Conservation (phyloP, 306 rosid genomes). For the Begonia fuchsioides region DNA sequence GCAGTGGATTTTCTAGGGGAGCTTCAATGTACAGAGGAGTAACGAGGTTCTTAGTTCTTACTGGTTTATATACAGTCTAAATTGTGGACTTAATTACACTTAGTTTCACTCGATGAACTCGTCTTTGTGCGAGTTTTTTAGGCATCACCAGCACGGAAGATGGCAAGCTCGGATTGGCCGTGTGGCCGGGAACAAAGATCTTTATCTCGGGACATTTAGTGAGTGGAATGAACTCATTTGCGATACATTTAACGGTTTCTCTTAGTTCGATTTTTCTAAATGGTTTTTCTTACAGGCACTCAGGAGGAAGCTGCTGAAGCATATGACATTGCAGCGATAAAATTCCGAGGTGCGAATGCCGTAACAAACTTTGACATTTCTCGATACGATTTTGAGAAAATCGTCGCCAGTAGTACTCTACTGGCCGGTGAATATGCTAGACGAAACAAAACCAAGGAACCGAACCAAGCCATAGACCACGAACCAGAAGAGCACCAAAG, state of each 20-base stretch:
- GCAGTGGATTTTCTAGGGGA: slow-evolving; percentile 96
- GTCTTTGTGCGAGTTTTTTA: no score
- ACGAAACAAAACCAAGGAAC: no score
- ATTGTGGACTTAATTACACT: no score
- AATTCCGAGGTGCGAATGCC: slow-evolving; percentile 78
- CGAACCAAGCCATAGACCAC: slow-evolving; percentile 20
- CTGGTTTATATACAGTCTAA: no score
- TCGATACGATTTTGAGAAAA: slow-evolving; percentile 71
- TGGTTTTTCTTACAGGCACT: slow-evolving; percentile 45
- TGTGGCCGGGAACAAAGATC: slow-evolving; percentile 97
- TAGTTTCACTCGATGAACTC: no score
- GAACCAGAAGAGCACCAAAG: slow-evolving; percentile 13
- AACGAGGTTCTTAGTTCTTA: slow-evolving; percentile 82
- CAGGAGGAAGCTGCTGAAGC: slow-evolving; percentile 99
- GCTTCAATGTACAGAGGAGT: slow-evolving; percentile 98
- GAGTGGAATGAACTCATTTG: slow-evolving; percentile 5
- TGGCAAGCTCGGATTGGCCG: slow-evolving; percentile 99
- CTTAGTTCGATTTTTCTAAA: no score
- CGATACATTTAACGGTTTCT: no score
- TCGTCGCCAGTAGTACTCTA: slow-evolving; percentile 73
- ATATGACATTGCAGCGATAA: slow-evolving; percentile 88
- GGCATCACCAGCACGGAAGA: slow-evolving; percentile 98
- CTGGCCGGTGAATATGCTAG: slow-evolving; percentile 72
- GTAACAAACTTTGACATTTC: slow-evolving; percentile 89
- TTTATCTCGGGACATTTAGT: slow-evolving; percentile 98